Conservation (phyloP, 106 monocot species). For the Iris macrosiphon region DNA sequence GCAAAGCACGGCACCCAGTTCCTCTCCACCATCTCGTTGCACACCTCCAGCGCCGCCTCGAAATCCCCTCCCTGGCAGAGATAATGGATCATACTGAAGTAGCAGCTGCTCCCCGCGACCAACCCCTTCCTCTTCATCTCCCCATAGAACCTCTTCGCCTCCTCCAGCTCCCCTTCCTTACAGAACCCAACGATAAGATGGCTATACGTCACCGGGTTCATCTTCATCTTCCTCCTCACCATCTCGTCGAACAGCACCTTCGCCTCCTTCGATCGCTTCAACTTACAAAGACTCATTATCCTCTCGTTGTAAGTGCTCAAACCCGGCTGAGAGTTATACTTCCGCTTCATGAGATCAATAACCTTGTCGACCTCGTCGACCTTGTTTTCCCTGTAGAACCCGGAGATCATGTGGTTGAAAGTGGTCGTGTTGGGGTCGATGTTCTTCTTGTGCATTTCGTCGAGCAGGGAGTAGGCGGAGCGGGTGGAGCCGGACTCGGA, state of each 20-base stretch:
- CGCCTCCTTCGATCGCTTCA: constrained; percentile 39
- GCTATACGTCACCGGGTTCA: constrained; percentile 55
- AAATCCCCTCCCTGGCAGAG: constrained; percentile 74
- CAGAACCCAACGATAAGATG: constrained; percentile 75
- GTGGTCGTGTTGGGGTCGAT: constrained; percentile 66
- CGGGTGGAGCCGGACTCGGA: constrained; percentile 48
- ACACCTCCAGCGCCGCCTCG: constrained; percentile 47
- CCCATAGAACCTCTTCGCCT: constrained; percentile 52
- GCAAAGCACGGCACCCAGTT: constrained; percentile 78
- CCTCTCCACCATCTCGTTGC: constrained; percentile 51
- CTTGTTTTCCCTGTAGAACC: constrained; percentile 60
- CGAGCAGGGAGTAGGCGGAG: constrained; percentile 64
- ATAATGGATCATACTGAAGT: constrained; percentile 63
- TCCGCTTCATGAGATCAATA: constrained; percentile 58
- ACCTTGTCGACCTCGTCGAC: constrained; percentile 59
- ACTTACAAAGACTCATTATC: constrained; percentile 65
- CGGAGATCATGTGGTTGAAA: constrained; percentile 42
- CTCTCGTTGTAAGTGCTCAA: constrained; percentile 42
- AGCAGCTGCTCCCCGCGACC: constrained; percentile 48
- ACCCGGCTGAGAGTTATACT: constrained; percentile 27
- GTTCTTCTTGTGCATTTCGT: constrained; percentile 55
- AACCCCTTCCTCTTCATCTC: constrained; percentile 50
- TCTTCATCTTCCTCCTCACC: constrained; percentile 37
- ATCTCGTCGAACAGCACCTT: constrained; percentile 58
- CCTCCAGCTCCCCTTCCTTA: constrained; percentile 61